Conservation (phyloP, 768 basidiomycete genomes). For the Gloeostereum incarnatum region DNA sequence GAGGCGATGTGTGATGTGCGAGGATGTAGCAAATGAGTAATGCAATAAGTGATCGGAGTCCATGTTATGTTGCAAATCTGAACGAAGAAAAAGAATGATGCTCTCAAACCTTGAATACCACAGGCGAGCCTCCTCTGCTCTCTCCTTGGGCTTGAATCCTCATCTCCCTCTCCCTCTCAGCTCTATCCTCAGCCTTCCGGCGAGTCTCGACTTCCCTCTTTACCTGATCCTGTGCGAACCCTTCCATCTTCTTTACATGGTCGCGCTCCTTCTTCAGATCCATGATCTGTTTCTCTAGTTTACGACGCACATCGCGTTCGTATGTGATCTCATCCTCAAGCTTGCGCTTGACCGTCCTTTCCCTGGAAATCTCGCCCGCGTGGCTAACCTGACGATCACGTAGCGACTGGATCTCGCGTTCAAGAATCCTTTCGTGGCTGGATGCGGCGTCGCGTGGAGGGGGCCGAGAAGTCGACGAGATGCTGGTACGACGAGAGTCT, state of each 20-base stretch:
- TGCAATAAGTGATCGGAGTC: too few species aligned
- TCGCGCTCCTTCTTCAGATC: slow-evolving; percentile 22
- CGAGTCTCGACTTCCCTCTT: slow-evolving; percentile 44
- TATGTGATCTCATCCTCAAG: slow-evolving; percentile 27
- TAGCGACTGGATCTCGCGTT: slow-evolving; percentile 29
- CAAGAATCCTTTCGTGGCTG: slow-evolving; percentile 9
- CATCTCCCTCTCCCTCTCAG: slow-evolving; percentile 22
- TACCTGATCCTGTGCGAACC: slow-evolving; percentile 15
- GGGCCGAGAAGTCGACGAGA: too few species aligned
- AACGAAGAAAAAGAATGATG: too few species aligned
- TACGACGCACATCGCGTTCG: slow-evolving; percentile 26
- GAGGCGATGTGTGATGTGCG: too few species aligned
- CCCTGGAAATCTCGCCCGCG: slow-evolving; percentile 17
- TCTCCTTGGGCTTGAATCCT: slow-evolving; percentile 10
- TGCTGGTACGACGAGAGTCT: too few species aligned
- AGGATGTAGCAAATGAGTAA: too few species aligned
- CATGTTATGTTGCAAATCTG: too few species aligned
- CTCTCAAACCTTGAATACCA: too few species aligned
- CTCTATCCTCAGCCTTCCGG: slow-evolving; percentile 59
- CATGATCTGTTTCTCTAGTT: slow-evolving; percentile 22
- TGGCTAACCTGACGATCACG: slow-evolving; percentile 23
- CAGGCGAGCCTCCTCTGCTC: too few species aligned
- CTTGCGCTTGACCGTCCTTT: slow-evolving; percentile 30
- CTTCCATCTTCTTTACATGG: slow-evolving; percentile 19
- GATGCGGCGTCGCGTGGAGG: too few species aligned